Conservation (phyloP, 495 filamentous ascomycete species). For the Trichoderma virens region DNA sequence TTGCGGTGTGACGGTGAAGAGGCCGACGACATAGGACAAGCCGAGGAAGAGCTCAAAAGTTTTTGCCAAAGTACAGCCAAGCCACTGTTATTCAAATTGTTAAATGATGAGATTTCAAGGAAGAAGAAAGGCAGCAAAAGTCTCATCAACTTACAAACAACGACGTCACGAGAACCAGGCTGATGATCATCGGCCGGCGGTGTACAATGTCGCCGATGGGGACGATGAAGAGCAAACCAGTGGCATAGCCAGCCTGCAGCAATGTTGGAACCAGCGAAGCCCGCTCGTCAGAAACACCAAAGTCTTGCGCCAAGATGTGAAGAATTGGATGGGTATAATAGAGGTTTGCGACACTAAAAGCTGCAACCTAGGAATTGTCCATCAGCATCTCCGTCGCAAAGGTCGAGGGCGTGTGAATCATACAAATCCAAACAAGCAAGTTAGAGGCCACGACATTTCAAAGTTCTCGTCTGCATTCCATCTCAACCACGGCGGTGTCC, state of each 20-base stretch:
- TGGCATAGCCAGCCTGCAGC: slow-evolving; percentile 74
- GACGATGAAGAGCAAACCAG: slow-evolving; percentile 64
- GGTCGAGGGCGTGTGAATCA: not conserved
- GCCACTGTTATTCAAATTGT: slow-evolving; percentile 33
- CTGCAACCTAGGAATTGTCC: slow-evolving; percentile 19
- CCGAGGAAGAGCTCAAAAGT: slow-evolving; percentile 56
- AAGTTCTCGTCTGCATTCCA: not conserved
- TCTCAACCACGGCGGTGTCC: slow-evolving; percentile 4
- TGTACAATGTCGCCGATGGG: slow-evolving; percentile 66
- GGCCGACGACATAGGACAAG: slow-evolving; percentile 59
- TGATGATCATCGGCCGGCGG: slow-evolving; percentile 59
- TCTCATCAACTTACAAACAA: slow-evolving; percentile 41
- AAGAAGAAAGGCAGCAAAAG: not conserved
- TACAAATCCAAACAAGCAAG: slow-evolving; percentile 1
- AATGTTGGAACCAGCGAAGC: slow-evolving; percentile 56
- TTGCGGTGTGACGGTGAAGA: slow-evolving; percentile 81
- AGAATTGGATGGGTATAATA: slow-evolving; percentile 70
- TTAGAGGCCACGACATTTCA: not conserved
- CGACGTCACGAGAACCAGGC: slow-evolving; percentile 57
- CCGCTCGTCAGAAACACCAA: slow-evolving; percentile 50
- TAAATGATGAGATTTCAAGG: not conserved
- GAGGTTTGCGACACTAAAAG: slow-evolving; percentile 60
- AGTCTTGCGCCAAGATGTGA: slow-evolving; percentile 56
- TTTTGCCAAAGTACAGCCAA: slow-evolving; percentile 62
- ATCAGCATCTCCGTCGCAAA: not conserved